Base-by-base conservation (phyloP, 1,284 basidiomycete genomes). In the Moesziomyces globuligerus region DNA sequence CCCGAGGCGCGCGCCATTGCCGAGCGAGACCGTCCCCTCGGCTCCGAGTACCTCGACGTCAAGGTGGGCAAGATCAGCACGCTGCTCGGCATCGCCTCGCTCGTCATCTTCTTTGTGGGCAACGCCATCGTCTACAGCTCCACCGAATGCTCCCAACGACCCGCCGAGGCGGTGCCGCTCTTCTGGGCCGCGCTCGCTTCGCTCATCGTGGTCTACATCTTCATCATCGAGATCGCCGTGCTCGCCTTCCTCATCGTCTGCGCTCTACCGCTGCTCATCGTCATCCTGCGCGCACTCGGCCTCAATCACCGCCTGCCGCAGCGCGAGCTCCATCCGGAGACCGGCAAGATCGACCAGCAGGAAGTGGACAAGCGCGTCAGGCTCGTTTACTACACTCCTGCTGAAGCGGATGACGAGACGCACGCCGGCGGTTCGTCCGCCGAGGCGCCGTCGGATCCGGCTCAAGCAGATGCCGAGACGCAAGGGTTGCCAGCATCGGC, bases 41-140 rank as follows among this genome's bases (percentile, higher is more conserved):
- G 76, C 24, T 72, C 53, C 3, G 46, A 74, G 28, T 47, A 50
- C 9, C 60, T 74, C 47, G 76, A 79, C 25, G 18, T 52, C 37
- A 73, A 74, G 28, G 28, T 72, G 8, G 52, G 55, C 45, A 59
- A 57, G 48, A 45, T 77, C 43, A 50, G 49, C 40, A 72, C 76
- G 34, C 23, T 79, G 34, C 52, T 79, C 37, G 70, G 71, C 41
- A 58, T 79, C 18, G 56, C 60, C 5, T 56, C 62, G 11, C 39
- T 74, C 28, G 68, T 75, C 56, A 58, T 77, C 49, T 79, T 77
- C 40, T 58, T 72, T 37, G 68, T 77, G 15, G 76, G 76, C 25
- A 79, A 79, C 58, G 73, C 72, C 17, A 62, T 69, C 39, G 69
- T 76, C 29, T 79, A 75, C 48, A 71, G 58, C 45, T 54, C 60